Percentiles rank a stretch among this genome's conserved stretches.
Conservation (phyloP, 768 basidiomycete genomes). For the Lactifluus echinatus region DNA sequence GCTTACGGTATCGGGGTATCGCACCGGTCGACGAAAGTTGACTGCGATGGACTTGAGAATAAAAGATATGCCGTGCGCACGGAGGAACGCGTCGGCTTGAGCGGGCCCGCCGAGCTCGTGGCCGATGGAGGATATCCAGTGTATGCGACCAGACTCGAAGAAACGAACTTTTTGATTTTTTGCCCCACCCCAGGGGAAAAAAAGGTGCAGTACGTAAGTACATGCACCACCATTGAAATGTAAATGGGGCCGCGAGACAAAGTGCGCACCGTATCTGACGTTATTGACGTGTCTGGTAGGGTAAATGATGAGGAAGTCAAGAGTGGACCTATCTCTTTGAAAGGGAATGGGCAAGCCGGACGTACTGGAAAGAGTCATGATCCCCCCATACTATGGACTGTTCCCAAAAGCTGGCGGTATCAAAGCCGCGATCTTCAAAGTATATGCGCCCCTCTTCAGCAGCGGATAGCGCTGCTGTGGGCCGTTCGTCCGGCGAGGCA, state of each 20-base stretch:
- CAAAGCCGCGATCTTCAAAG: conserved; percentile 43
- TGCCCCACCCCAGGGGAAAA: too few species aligned
- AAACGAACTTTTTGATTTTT: conserved; percentile 61
- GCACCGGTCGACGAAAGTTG: conserved; percentile 62
- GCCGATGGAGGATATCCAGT: conserved; percentile 55
- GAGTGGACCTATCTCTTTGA: neutral
- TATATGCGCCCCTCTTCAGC: conserved; percentile 35
- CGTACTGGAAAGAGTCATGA: conserved; percentile 70
- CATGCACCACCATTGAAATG: too few species aligned
- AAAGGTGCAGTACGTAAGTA: too few species aligned
- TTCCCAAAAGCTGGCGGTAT: conserved; percentile 65
- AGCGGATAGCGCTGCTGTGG: conserved; percentile 15
- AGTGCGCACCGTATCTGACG: conserved; percentile 54
- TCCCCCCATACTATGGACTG: conserved; percentile 75
- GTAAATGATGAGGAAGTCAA: neutral
- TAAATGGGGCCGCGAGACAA: too few species aligned
- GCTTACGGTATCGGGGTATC: conserved; percentile 63
- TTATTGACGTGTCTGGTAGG: conserved; percentile 65
- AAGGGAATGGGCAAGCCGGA: conserved; percentile 6
- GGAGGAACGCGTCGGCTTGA: conserved; percentile 48
- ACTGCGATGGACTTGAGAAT: conserved; percentile 66
- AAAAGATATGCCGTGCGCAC: conserved; percentile 56
- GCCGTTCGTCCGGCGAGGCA: conserved; percentile 43
- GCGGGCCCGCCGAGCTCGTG: conserved; percentile 49
- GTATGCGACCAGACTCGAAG: conserved; percentile 65